phyloP scores from a whole-genome alignment of 202 grass and related monocot species.

The Brachypodium distachyon region DNA sequence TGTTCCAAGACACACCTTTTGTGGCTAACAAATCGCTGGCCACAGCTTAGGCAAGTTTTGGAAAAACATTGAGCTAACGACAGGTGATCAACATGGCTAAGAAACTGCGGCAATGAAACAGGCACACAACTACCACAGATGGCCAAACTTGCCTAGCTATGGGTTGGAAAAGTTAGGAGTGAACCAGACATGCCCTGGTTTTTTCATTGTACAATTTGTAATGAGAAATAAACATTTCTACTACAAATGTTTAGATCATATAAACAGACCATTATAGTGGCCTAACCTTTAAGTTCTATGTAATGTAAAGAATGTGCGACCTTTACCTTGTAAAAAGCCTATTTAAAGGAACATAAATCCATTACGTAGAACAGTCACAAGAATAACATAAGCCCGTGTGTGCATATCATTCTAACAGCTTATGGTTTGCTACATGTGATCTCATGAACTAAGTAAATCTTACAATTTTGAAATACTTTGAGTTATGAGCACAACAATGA shows the following conservation, averaged over 20 bases:
- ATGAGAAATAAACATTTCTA: too few relatives aligned
- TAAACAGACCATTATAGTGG: too few relatives aligned
- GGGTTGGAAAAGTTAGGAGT: too few relatives aligned
- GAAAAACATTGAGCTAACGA: neutral
- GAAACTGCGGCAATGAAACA: neutral
- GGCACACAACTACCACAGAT: neutral
- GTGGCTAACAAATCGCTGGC: neutral
- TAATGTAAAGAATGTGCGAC: neutral
- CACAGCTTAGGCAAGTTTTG: neutral
- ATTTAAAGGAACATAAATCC: neutral
- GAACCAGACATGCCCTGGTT: neutral
- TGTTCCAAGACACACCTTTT: neutral
- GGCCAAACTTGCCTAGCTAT: neutral
- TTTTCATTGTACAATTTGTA: too few relatives aligned
- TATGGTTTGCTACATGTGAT: too few relatives aligned
- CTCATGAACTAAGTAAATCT: neutral
- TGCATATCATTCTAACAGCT: neutral
- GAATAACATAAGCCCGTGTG: neutral
- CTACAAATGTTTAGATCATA: too few relatives aligned
- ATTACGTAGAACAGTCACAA: neutral
- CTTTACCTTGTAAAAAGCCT: neutral
- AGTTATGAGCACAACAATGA: neutral
- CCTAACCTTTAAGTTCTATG: neutral
- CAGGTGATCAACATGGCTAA: neutral
- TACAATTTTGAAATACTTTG: neutral